Percentiles rank a stretch among this genome's conserved stretches.
Conservation (phyloP, 441 rosid genomes). For the Populus trichocarpa region DNA sequence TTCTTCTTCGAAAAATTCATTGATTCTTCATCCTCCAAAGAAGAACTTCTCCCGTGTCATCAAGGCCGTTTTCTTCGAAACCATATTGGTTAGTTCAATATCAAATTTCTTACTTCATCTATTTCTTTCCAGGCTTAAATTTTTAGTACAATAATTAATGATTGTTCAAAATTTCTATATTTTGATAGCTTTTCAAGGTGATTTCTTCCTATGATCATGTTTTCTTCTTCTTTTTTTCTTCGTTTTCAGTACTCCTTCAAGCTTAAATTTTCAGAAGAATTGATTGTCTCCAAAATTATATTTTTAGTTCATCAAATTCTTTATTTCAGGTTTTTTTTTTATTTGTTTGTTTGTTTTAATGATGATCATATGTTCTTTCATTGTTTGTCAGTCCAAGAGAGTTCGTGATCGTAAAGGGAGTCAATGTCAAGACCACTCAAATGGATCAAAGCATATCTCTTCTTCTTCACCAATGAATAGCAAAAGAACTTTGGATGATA, state of each 20-base stretch:
- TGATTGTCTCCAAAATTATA: neutral
- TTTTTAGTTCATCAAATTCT: no score
- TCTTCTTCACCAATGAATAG: neutral
- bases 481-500: no score
- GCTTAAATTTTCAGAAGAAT: neutral
- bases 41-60: constrained; percentile 28
- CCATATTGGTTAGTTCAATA: constrained; percentile 23
- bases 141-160: no score
- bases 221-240: no score
- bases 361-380: neutral
- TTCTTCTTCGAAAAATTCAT: constrained; percentile 11
- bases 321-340: neutral
- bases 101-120: neutral
- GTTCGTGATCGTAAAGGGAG: constrained; percentile 19
- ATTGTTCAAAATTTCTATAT: neutral
- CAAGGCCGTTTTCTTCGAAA: constrained; percentile 30
- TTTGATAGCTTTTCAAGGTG: no score
- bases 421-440: constrained; percentile 11
- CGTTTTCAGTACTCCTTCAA: no score
- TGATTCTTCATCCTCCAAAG: constrained; percentile 14
- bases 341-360: neutral
- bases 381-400: constrained; percentile 28
- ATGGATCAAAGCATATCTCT: constrained; percentile 4
- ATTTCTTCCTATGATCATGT: no score
- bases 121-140: neutral